Evolutionary conservation across 2,329 filamentous ascomycete species (phyloP), one percentile per base, ranked within the genome.

Genomic region (Keithomyces neogunnii): DNA sequence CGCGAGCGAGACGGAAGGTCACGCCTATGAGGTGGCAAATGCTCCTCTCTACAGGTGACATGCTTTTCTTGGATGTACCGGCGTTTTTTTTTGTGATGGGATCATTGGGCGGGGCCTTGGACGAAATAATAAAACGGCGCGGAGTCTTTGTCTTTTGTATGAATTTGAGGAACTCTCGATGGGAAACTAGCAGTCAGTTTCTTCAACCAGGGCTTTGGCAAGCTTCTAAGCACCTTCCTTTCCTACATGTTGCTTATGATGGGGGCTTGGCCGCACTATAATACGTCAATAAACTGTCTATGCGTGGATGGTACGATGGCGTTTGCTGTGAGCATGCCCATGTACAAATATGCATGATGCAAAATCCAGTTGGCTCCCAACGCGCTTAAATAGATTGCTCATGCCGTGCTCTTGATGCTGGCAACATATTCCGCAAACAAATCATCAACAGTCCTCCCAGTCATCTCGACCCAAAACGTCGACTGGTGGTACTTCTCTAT

Each of bases 381-480:
- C 19, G 19, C 19, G 19, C 19, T 19, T 19, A 19, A 35, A 6
- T 19, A 40, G 38, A 11, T 19, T 40, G 19, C 36, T 29, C 26
- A 35, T 30, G 26, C 38, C 36, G 19, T 3, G 28, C 30, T 42
- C 32, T 58, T 55, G 9, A 67, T 44, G 30, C 58, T 61, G 32
- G 69, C 61, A 5, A 65, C 75, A 69, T 96, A 96, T 54, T 88
- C 83, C 26, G 74, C 70, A 86, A 89, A 96, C 32, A 96, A 69
- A 55, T 84, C 73, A 44, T 78, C 72, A 1, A 96, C 82, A 0
- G 77, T 73, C 42, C 73, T 65, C 0, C 86, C 88, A 59, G 89
- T 80, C 30, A 92, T 71, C 56, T 77, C 73, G 4, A 77, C 70
- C 90, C 87, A 86, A 66, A 93, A 81, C 48, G 67, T 60, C 49